Conservation (phyloP, 305 asterid species). For the Galium porrigens region DNA sequence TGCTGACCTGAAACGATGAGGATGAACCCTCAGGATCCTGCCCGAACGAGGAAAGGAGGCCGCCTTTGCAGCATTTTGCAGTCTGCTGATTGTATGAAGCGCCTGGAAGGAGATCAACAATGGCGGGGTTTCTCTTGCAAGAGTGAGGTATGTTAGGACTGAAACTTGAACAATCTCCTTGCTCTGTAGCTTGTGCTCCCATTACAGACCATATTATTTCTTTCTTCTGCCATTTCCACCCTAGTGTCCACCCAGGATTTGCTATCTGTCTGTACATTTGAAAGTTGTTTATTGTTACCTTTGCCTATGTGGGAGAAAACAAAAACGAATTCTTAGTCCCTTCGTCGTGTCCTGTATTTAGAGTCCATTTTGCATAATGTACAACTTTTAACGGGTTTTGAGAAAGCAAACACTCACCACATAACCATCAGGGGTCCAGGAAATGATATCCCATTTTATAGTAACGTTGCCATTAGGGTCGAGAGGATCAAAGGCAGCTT, state of each 20-base stretch:
- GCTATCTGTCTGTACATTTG: constrained; percentile 17
- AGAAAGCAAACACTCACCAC: constrained; percentile 25
- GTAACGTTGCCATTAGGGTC: constrained; percentile 58
- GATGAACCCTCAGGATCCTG: constrained; percentile 12
- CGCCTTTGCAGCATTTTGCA: constrained; percentile 18
- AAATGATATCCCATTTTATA: constrained; percentile 45
- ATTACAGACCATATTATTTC: constrained; percentile 16
- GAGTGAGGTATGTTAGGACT: constrained; percentile 14
- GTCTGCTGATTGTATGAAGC: constrained; percentile 17
- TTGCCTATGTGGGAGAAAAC: constrained; percentile 8
- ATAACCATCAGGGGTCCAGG: constrained; percentile 56
- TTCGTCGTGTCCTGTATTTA: too few species aligned
- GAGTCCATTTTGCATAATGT: neutral
- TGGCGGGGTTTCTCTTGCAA: constrained; percentile 4
- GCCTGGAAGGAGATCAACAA: constrained; percentile 16
- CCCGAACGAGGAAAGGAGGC: constrained; percentile 3
- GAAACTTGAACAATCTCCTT: constrained; percentile 21
- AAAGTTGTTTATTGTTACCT: constrained; percentile 18
- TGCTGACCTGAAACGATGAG: constrained; percentile 14
- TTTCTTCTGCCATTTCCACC: constrained; percentile 19
- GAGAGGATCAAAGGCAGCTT: constrained; percentile 38
- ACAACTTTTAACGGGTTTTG: neutral
- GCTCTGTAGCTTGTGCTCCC: constrained; percentile 14
- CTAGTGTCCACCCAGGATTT: constrained; percentile 19
- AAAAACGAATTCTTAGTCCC: neutral